phyloP scores from a whole-genome alignment of 148 eudicot genomes.

The Silene conica region DNA sequence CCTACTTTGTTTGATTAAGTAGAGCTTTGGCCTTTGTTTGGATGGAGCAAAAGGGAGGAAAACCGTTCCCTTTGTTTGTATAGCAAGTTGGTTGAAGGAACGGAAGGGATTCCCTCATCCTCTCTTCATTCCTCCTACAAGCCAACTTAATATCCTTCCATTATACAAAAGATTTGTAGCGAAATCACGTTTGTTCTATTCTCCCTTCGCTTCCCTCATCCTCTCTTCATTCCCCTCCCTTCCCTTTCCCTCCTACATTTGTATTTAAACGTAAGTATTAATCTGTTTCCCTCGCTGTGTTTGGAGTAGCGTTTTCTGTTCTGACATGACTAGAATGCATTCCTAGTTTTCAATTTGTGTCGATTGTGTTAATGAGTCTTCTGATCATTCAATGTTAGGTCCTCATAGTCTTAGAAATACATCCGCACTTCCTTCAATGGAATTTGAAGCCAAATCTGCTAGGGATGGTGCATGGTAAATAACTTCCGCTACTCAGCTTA shows the following conservation, averaged over 20 bases:
- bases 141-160: no score
- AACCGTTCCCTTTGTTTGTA: no score
- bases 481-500: constrained; percentile 4
- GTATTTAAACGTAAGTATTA: background rate
- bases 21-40: no score
- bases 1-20: no score
- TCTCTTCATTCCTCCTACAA: no score
- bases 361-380: constrained; percentile 11
- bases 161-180: no score
- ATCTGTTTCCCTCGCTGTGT: background rate
- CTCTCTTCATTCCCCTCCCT: no score
- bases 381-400: constrained; percentile 23
- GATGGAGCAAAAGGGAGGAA: no score
- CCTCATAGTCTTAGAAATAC: constrained; percentile 41
- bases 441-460: constrained; percentile 97
- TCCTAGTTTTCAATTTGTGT: background rate
- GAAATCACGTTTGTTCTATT: no score
- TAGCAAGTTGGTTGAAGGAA: no score
- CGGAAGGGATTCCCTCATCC: no score
- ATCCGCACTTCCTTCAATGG: constrained; percentile 70
- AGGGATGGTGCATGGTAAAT: constrained; percentile 99
- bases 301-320: background rate
- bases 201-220: no score
- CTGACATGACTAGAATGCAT: background rate
- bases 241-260: background rate